Evolutionary conservation across 148 eudicot genomes (phyloP).

Genomic region (Fallopia convolvulus): DNA sequence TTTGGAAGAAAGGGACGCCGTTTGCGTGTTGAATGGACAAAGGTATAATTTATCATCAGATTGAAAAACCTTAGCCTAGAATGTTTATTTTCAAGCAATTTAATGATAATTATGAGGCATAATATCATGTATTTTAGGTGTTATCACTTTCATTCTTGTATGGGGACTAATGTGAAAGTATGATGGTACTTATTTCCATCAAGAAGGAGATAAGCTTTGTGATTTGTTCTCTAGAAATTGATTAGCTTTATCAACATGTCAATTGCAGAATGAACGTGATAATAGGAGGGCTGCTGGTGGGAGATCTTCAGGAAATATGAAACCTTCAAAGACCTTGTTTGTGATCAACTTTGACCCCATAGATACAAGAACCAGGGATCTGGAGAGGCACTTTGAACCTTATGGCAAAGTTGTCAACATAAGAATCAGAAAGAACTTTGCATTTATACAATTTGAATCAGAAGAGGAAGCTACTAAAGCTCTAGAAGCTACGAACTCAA

Average conservation of each 20-base stretch:
- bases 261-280: constrained; percentile 70
- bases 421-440: constrained; percentile 70
- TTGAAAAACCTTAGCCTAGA: too few relatives aligned
- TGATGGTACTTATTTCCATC: too few relatives aligned
- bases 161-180: too few relatives aligned
- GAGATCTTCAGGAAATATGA: constrained; percentile 47
- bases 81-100: too few relatives aligned
- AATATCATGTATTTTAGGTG: too few relatives aligned
- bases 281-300: constrained; percentile 40
- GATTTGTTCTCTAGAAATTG: too few relatives aligned
- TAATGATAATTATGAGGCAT: too few relatives aligned
- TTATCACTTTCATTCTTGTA: too few relatives aligned
- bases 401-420: constrained; percentile 63
- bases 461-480: constrained; percentile 80
- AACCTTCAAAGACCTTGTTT: constrained; percentile 78
- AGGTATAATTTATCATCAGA: constrained; percentile 21
- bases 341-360: constrained; percentile 74
- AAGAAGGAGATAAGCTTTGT: too few relatives aligned
- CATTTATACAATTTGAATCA: constrained; percentile 68
- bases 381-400: constrained; percentile 75
- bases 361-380: constrained; percentile 57
- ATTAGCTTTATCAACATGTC: too few relatives aligned
- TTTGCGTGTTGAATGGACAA: constrained; percentile 82
- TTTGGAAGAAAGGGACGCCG: constrained; percentile 79
- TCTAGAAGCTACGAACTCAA: constrained; percentile 64